Evolutionary conservation across 768 basidiomycete species (phyloP), one percentile per base, ranked within the genome.

Genomic region (Hydnomerulius pinastri): DNA sequence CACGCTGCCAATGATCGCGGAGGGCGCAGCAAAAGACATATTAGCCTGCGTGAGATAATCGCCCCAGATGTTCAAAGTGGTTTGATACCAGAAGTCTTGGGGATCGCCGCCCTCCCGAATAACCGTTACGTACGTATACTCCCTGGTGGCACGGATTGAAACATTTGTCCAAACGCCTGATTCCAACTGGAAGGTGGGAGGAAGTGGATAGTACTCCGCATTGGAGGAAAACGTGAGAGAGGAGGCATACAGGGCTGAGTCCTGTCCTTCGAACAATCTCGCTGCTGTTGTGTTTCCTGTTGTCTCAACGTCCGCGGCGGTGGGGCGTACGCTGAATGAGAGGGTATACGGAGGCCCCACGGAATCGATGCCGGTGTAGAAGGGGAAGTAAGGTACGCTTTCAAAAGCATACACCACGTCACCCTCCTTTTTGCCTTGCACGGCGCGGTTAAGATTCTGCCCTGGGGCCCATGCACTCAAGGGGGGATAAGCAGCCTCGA

Each of bases 291-390:
- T 53, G 25, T 59, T 30, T 12, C 60, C 54, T 12, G 56, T 48
- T 39, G 53, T 53, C 38, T 35, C 35, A 10, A 53, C 33, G 35
- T 58, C 61, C 2, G 24, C 29, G 10, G 55, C n/a, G n/a, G 53
- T 32, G 12, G 72, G 71, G 17, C 67, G 64, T n/a, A 76, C 61
- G 20, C 62, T 65, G 63, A 75, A 75, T 4, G 62, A 67, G 12
- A 77, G 54, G 13, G 71, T 73, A 53, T 77, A 76, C 9, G 73
- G 74, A 6, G 75, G 75, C 8, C 75, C 75, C 6, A 76, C 70
- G 3, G 74, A 75, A 28, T 64, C 59, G 46, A 72, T 60, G 6
- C 54, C 54, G 0, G 73, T 73, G 38, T 44, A 27, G 20, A 71
- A 53, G 1, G 63, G 67, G 11, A 55, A 36, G 21, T 28, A 40